Evolutionary conservation across 768 basidiomycete species (phyloP), one percentile per base, ranked within the genome.

Genomic region (Boletus subcaerulescens): DNA sequence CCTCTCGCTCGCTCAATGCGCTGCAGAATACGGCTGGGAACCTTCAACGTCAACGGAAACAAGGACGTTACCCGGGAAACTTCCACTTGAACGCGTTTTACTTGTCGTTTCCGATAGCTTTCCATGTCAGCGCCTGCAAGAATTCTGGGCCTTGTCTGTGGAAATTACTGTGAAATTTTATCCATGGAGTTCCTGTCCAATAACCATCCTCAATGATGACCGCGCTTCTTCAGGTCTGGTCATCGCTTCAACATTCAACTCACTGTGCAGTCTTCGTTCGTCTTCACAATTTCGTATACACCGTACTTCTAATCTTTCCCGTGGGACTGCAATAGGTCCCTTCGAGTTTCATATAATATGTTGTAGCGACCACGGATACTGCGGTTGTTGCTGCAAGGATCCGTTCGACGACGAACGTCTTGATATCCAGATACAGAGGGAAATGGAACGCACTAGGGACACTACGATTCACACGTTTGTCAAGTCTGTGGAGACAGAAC

Each of bases 371-470:
- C 55, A 51, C 22, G 57, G 65, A 11, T 65, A 32, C 36, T 68
- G 56, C 20, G 58, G 66, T 9, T 54, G 52, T 52, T 65, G 56
- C 45, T 59, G 55, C 40, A 42, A 41, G n/a, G 56, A 57, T 48
- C 55, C 60, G 3, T 58, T 60, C 36, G 51, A 67, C 38, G 61
- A 60, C 3, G 56, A 60, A 45, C 53, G 46, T 22, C 29, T 29
- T 29, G 29, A 29, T 29, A 29, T 5, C 9, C 29, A 29, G 29
- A 29, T 29, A 8, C 9, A 9, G 29, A 56, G 22, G 39, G 58
- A 58, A 43, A 60, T 58, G 52, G 66, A 67, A 36, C 56, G 60
- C 14, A 62, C 66, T 24, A 56, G 56, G 52, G 59, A 61, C 51
- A 48, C 55, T 52, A 45, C 36, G 5, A 36, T 50, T 53, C 50